These are phyloP conservation scores for Arabidopsis suecica DNA, from an alignment of 345 rosid species.

Conservation along the genomic window DNA sequence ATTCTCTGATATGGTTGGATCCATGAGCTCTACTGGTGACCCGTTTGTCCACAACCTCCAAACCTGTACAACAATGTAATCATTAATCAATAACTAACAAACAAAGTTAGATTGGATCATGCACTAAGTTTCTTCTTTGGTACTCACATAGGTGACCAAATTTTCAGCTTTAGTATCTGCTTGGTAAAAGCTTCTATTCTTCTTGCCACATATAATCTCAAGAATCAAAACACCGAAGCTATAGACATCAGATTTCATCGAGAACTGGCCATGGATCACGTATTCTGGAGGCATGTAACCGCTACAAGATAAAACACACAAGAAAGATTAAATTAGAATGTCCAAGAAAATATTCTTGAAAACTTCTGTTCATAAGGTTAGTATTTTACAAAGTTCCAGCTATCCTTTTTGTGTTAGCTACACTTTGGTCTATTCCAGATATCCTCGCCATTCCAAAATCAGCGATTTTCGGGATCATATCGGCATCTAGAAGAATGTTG, in stretches of 20 bases:
- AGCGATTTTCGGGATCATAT: slow-evolving; percentile 13
- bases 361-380: too few species aligned
- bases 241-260: slow-evolving; percentile 35
- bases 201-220: slow-evolving; percentile 31
- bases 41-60: slow-evolving; percentile 19
- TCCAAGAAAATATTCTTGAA: too few species aligned
- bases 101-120: too few species aligned
- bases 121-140: too few species aligned
- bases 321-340: too few species aligned
- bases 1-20: slow-evolving; percentile 15
- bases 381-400: slow-evolving; percentile 1
- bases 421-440: not conserved
- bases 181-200: not conserved
- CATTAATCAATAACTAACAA: too few species aligned
- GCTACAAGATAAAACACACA: not conserved
- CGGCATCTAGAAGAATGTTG: not conserved
- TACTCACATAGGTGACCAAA: slow-evolving; percentile 28
- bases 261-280: slow-evolving; percentile 21
- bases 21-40: slow-evolving; percentile 28
- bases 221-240: slow-evolving; percentile 41
- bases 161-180: not conserved
- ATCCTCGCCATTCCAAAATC: slow-evolving; percentile 15
- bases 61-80: too few species aligned
- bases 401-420: not conserved
- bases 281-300: slow-evolving; percentile 41